Evolutionary conservation across 805 yeast species (phyloP).

Genomic region (Kazachstania bromeliacearum): DNA sequence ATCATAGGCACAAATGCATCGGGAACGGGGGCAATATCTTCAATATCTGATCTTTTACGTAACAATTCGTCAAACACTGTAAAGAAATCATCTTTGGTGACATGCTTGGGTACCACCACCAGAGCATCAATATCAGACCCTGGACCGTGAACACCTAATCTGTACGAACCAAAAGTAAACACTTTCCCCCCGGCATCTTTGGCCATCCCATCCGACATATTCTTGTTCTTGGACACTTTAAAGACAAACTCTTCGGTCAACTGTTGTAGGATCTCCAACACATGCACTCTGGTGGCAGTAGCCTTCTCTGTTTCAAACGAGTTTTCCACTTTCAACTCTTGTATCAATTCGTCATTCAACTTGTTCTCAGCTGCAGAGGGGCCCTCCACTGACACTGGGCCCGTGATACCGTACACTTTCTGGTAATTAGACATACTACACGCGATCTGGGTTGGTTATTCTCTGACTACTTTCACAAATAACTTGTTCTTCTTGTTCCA

Average conservation of each 20-base stretch:
- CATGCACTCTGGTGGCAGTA: constrained; percentile 70
- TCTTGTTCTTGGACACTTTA: constrained; percentile 65
- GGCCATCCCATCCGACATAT: constrained; percentile 97
- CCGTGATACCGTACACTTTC: constrained; percentile 29
- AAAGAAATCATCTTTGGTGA: constrained; percentile 82
- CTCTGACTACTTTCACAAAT: too few relatives aligned
- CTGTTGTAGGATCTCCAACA: constrained; percentile 60
- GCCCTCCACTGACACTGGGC: constrained; percentile 75
- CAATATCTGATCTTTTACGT: constrained; percentile 67
- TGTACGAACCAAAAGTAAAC: constrained; percentile 91
- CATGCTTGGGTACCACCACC: constrained; percentile 96
- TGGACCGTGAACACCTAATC: constrained; percentile 95
- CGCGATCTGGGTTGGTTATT: too few relatives aligned
- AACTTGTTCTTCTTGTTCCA: too few relatives aligned
- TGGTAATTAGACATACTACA: too few relatives aligned
- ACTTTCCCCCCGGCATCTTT: constrained; percentile 94
- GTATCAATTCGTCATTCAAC: constrained; percentile 66
- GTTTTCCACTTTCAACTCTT: constrained; percentile 70
- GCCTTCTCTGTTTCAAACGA: constrained; percentile 86
- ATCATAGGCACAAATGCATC: constrained; percentile 98
- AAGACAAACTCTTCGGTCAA: constrained; percentile 76
- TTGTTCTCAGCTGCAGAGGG: constrained; percentile 74
- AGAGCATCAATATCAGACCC: constrained; percentile 96
- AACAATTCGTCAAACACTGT: constrained; percentile 65
- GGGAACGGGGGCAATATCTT: constrained; percentile 87